These are phyloP conservation scores for Xylariaceae sp. DNA, from an alignment of 2,329 filamentous ascomycete genomes.

Conservation along the genomic window DNA sequence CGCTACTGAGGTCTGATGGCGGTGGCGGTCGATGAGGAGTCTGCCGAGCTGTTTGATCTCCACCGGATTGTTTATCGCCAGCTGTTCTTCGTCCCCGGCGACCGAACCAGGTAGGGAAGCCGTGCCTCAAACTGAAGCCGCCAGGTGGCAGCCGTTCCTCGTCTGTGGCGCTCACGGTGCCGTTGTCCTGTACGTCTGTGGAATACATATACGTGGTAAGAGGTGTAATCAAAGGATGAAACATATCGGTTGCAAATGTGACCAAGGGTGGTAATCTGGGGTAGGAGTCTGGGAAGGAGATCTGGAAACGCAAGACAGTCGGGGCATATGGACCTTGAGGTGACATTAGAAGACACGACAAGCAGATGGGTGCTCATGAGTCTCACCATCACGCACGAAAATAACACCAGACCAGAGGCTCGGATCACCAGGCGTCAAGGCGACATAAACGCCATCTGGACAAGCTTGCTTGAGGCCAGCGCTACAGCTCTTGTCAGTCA, in stretches of 20 bases:
- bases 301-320: slow-evolving; percentile 86
- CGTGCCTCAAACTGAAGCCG: slow-evolving; percentile 87
- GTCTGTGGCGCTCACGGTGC: slow-evolving; percentile 83
- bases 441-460: slow-evolving; percentile 87
- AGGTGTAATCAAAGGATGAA: slow-evolving; percentile 91
- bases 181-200: slow-evolving; percentile 75
- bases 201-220: slow-evolving; percentile 95
- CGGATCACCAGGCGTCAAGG: slow-evolving; percentile 80
- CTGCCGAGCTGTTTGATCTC: slow-evolving; percentile 43
- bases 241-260: slow-evolving; percentile 90
- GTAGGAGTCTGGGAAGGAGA: slow-evolving; percentile 84
- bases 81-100: slow-evolving; percentile 51
- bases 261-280: slow-evolving; percentile 81
- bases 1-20: slow-evolving; percentile 35
- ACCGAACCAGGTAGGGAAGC: slow-evolving; percentile 91
- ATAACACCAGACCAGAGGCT: slow-evolving; percentile 89
- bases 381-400: slow-evolving; percentile 84
- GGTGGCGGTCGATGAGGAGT: slow-evolving; percentile 42
- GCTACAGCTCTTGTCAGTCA: slow-evolving; percentile 55
- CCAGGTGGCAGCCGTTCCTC: slow-evolving; percentile 85
- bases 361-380: slow-evolving; percentile 11
- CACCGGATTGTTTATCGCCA: slow-evolving; percentile 51
- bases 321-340: slow-evolving; percentile 82
- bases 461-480: slow-evolving; percentile 81
- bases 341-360: slow-evolving; percentile 28